Conservation (phyloP, 2,329 filamentous ascomycete species). For the Exophiala viscosa region DNA sequence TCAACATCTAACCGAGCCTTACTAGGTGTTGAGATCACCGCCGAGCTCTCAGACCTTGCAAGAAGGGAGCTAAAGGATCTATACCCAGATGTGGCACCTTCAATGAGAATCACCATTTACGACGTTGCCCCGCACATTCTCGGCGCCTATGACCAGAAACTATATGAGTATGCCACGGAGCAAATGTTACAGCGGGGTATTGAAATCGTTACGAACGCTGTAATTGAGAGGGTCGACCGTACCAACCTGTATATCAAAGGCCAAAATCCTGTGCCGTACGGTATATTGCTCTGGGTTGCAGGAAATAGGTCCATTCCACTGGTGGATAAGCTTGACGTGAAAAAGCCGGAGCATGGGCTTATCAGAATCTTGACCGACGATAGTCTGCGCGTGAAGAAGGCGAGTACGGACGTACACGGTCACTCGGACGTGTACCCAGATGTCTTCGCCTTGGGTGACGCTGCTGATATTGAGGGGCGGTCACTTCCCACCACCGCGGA, state of each 20-base stretch:
- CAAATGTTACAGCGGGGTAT: constrained; percentile 36
- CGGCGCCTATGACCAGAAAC: constrained; percentile 38
- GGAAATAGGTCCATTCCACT: constrained; percentile 35
- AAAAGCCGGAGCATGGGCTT: constrained; percentile 33
- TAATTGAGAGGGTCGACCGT: constrained; percentile 35
- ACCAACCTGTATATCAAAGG: constrained; percentile 35
- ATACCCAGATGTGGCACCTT: constrained; percentile 40
- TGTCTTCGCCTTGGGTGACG: constrained; percentile 31
- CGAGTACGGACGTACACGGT: constrained; percentile 20
- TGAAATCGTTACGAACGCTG: constrained; percentile 37
- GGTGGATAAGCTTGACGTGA: constrained; percentile 33
- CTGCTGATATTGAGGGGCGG: constrained; percentile 24
- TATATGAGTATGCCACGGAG: constrained; percentile 41
- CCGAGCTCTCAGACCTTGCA: constrained; percentile 42
- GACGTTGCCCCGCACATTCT: constrained; percentile 42
- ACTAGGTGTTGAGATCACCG: constrained; percentile 38
- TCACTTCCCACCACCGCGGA: constrained; percentile 22
- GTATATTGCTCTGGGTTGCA: constrained; percentile 39
- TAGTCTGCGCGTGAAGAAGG: constrained; percentile 26
- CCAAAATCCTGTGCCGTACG: constrained; percentile 33
- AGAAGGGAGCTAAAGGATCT: constrained; percentile 36
- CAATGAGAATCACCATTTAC: constrained; percentile 41
- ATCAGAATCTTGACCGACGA: constrained; percentile 35
- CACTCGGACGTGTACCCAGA: constrained; percentile 15
- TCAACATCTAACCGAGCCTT: neutral